These are phyloP conservation scores for Mycena alexandri DNA, from an alignment of 768 basidiomycete species.

Conservation along the genomic window DNA sequence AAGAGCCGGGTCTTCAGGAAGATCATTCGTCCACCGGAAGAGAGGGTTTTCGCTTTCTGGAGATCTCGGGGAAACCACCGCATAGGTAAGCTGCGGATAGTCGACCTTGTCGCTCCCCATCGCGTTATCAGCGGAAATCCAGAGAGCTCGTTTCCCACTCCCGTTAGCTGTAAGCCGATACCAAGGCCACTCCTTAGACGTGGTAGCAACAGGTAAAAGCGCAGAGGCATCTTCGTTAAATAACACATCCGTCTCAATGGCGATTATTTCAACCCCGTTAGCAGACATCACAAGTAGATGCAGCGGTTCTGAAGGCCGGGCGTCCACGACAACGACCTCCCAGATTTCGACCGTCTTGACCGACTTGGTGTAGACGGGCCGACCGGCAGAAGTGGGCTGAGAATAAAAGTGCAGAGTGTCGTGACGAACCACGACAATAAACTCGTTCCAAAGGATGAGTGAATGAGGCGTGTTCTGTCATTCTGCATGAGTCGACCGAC, in stretches of 20 bases:
- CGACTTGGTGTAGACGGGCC: background rate
- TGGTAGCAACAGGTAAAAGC: background rate
- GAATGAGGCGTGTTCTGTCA: no score
- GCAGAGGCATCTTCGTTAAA: background rate
- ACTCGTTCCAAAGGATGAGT: no score
- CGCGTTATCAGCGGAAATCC: background rate
- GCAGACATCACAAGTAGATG: background rate
- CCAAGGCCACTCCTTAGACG: background rate
- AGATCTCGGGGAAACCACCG: background rate
- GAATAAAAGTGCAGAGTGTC: constrained; percentile 1
- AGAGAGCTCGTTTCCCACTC: background rate
- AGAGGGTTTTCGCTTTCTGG: background rate
- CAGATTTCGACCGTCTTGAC: background rate
- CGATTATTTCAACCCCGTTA: background rate
- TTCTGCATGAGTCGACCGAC: background rate
- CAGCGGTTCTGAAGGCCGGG: background rate
- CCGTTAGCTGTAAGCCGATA: background rate
- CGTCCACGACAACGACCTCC: constrained; percentile 8
- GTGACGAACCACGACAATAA: no score
- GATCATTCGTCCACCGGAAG: constrained; percentile 3
- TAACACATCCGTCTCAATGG: background rate
- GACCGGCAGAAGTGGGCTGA: background rate
- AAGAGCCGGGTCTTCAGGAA: constrained; percentile 5
- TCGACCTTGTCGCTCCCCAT: no score
- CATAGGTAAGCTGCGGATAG: background rate